Base-by-base conservation (phyloP, 495 filamentous ascomycete genomes). In the Penicillium malachiteum region DNA sequence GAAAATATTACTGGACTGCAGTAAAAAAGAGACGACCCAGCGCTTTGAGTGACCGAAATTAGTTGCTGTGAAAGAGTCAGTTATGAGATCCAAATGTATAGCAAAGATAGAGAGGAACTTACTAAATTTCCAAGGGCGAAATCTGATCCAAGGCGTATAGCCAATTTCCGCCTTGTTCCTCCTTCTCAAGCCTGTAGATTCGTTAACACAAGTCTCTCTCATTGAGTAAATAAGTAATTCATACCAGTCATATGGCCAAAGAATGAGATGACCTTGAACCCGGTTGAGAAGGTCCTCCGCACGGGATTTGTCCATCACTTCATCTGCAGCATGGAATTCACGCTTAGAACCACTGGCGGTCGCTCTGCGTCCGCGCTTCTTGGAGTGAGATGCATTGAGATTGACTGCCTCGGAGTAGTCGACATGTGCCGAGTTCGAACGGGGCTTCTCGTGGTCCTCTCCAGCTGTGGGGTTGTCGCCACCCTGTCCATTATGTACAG, bases 81-180 rank as follows among this genome's bases (percentile, higher is more conserved):
- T 40, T 40, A 3, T 39, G 18, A 34, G 21, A 44, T 33, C 21
- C 38, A 17, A 34, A 44, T 6, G 5, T 34, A 18, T 37, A 41
- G 10, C 10, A n/a, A 1, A 3, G 33, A 11, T 46, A 17, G 4
- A 44, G 34, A 51, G 37, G 18, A 33, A 83, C 92, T 84, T 83
- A 96, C 93, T 97, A 98, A 55, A 98, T 98, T 74, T 96, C 90
- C 74, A 97, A 77, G 48, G 94, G 94, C 59, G 94, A 95, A 67
- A 98, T 84, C 65, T 94, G 88, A 70, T 98, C 94, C 44, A 97
- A 87, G 70, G 90, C 90, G 70, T 97, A 97, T 45, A 97, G 83
- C 95, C 95, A 98, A 67, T 96, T 96, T 38, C 91, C 91, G 58
- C 88, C 90, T 61, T 86, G 83, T 75, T 97, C 94, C 73, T 97